A percentile compares a stretch with the other conserved stretches of the same genome.
These are phyloP conservation scores for Biscogniauxia marginata DNA, from an alignment of 2,329 filamentous ascomycete genomes.

Conservation along the genomic window DNA sequence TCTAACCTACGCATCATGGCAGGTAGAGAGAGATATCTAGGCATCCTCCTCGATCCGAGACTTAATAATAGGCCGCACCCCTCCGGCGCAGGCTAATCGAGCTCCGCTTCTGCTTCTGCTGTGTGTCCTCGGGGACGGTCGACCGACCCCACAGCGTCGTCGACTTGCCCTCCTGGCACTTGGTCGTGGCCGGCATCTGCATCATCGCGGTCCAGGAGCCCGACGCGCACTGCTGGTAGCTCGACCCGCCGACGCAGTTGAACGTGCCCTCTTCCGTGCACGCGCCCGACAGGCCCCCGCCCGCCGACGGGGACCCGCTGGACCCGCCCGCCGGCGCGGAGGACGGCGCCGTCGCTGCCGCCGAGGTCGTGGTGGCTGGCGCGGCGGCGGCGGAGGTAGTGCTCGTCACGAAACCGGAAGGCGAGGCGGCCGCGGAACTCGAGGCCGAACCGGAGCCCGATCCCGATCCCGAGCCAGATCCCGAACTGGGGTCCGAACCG, in stretches of 20 bases:
- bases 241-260: constrained; percentile 33
- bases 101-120: not conserved
- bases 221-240: constrained; percentile 36
- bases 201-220: constrained; percentile 31
- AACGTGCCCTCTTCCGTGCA: constrained; percentile 34
- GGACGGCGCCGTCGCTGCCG: constrained; percentile 9
- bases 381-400: constrained; percentile 5
- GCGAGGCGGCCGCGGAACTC: constrained; percentile 1
- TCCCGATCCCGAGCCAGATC: too few relatives aligned
- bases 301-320: constrained; percentile 9
- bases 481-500: not conserved
- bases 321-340: constrained; percentile 8
- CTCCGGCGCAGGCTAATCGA: not conserved
- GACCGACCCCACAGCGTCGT: constrained; percentile 27
- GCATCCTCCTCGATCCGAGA: too few relatives aligned
- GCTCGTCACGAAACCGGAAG: constrained; percentile 7
- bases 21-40: too few relatives aligned
- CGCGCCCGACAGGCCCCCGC: constrained; percentile 27
- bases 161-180: constrained; percentile 29
- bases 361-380: constrained; percentile 8
- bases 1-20: too few relatives aligned
- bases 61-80: not conserved
- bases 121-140: too few relatives aligned
- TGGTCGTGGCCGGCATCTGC: constrained; percentile 30
- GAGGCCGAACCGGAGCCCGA: constrained; percentile 2